Conservation (phyloP, 164 flowering plant species). For the Macadamia tetraphylla region DNA sequence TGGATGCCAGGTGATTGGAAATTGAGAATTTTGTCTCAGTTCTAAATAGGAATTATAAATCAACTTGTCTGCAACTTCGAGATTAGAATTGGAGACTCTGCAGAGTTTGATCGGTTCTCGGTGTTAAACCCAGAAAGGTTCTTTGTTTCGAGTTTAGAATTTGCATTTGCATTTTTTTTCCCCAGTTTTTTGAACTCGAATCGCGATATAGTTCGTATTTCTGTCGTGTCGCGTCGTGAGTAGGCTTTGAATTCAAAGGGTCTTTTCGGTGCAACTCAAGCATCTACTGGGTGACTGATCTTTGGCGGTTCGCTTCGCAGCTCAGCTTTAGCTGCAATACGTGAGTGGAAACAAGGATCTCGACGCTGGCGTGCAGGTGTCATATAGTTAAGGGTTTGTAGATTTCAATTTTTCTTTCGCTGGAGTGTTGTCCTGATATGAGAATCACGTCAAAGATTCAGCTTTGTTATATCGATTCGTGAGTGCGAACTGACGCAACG, state of each 20-base stretch:
- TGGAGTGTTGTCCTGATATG: constrained; percentile 5
- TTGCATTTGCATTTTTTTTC: no score
- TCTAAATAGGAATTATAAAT: no score
- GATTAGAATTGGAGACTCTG: no score
- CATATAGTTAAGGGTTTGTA: neutral
- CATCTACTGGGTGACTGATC: neutral
- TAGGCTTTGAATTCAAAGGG: neutral
- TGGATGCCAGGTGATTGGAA: no score
- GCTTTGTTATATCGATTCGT: constrained; percentile 1
- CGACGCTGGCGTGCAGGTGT: neutral
- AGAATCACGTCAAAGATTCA: constrained; percentile 12
- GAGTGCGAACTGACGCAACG: neutral
- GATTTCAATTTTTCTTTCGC: neutral
- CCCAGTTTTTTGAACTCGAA: no score
- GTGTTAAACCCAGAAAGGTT: no score
- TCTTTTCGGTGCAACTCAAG: neutral
- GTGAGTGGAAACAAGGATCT: neutral
- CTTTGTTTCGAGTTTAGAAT: no score
- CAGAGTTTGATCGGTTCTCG: no score
- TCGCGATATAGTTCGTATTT: no score
- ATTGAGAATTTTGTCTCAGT: no score
- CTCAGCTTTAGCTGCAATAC: neutral
- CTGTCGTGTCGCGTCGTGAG: no score
- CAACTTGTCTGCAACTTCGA: no score
- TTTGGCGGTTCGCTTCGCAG: neutral